Conservation (phyloP, 2,329 filamentous ascomycete genomes). For the Verticillium nubilum region DNA sequence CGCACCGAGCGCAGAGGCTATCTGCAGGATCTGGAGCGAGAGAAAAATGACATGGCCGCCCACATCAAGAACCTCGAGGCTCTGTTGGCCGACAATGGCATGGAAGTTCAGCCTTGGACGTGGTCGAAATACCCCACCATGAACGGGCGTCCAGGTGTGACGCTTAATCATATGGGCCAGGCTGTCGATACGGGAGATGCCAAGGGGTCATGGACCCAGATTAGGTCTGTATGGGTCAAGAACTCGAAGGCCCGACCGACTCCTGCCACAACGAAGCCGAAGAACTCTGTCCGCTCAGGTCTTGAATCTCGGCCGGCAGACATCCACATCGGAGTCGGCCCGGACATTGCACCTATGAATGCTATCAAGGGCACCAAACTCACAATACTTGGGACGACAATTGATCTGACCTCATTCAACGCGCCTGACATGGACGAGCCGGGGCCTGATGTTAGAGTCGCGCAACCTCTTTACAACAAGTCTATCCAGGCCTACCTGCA, state of each 20-base stretch:
- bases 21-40: conserved; percentile 68
- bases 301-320: conserved; percentile 45
- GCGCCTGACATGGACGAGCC: conserved; percentile 62
- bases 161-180: conserved; percentile 19
- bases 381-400: conserved; percentile 73
- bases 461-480: conserved; percentile 57
- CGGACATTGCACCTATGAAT: conserved; percentile 60
- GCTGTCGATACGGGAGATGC: conserved; percentile 14
- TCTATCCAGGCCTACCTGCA: conserved; percentile 67
- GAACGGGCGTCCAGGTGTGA: conserved; percentile 15
- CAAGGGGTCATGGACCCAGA: conserved; percentile 24
- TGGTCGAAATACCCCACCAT: conserved; percentile 10
- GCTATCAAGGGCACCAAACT: conserved; percentile 71
- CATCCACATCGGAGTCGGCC: conserved; percentile 61
- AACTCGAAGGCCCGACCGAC: conserved; percentile 16
- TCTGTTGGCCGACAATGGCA: conserved; percentile 54
- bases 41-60: conserved; percentile 61
- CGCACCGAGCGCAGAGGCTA: conserved; percentile 75
- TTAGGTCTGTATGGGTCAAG: conserved; percentile 28
- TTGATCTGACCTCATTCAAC: conserved; percentile 71
- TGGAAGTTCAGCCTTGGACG: conserved; percentile 52
- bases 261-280: conserved; percentile 12
- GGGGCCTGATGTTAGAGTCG: conserved; percentile 31
- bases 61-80: conserved; percentile 65
- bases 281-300: conserved; percentile 21